These are phyloP conservation scores for Hypoxylon fuscum DNA, from an alignment of 495 filamentous ascomycete species.

Conservation along the genomic window DNA sequence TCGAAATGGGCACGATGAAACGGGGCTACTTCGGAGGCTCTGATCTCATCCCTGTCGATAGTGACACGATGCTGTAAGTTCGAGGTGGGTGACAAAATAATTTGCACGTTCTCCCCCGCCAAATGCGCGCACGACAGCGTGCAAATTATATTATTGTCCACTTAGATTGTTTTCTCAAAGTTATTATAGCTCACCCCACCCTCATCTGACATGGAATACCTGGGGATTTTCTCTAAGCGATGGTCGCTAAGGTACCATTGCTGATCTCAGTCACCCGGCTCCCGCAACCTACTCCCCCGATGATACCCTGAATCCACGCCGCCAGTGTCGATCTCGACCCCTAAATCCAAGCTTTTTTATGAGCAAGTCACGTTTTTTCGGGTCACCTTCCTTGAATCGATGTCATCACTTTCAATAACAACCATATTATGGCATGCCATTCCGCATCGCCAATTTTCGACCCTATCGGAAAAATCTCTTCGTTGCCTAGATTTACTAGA, in stretches of 20 bases:
- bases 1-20: conserved; percentile 27
- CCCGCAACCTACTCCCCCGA: conserved; percentile 41
- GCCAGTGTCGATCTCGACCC: conserved; percentile 43
- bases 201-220: conserved; percentile 40
- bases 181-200: conserved; percentile 38
- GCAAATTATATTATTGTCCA: conserved; percentile 27
- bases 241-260: conserved; percentile 42
- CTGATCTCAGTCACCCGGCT: conserved; percentile 44
- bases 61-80: conserved; percentile 22
- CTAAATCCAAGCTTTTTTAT: conserved; percentile 39
- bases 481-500: conserved; percentile 1
- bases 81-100: conserved; percentile 29
- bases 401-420: conserved; percentile 34
- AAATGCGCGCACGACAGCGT: conserved; percentile 19
- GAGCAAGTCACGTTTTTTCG: conserved; percentile 37
- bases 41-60: conserved; percentile 33
- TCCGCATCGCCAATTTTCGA: conserved; percentile 13
- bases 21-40: conserved; percentile 44
- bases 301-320: conserved; percentile 32
- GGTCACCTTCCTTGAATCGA: conserved; percentile 36
- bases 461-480: conserved; percentile 2
- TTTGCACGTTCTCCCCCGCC: conserved; percentile 25
- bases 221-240: conserved; percentile 42
- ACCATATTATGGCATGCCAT: conserved; percentile 13
- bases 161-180: conserved; percentile 12